Evolutionary conservation across 768 basidiomycete genomes (phyloP).

Genomic region (Lentinus brumalis): DNA sequence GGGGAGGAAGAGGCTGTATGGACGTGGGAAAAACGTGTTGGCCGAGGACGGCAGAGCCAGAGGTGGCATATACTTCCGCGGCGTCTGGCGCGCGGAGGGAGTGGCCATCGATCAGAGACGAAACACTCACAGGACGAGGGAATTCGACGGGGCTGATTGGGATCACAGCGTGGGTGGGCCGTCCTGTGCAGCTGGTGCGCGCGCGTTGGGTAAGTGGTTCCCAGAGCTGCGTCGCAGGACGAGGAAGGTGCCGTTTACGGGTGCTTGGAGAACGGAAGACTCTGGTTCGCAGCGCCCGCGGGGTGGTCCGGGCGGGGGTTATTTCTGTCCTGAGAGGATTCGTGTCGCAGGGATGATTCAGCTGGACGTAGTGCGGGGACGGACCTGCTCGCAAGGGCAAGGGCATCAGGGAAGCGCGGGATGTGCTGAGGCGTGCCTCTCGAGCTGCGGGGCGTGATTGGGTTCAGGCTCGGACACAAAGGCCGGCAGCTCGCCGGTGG

Average conservation of each 20-base stretch:
- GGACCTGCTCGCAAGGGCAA: background rate
- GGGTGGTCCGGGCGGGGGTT: background rate
- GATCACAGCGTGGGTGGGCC: conserved; percentile 7
- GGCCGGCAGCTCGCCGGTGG: background rate
- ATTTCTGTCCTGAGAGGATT: background rate
- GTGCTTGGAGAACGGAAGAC: background rate
- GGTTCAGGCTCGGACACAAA: conserved; percentile 7
- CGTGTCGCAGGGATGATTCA: background rate
- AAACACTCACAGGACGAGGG: conserved; percentile 1
- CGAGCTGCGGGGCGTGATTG: conserved; percentile 14
- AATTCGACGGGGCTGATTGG: conserved; percentile 10
- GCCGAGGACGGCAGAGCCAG: background rate
- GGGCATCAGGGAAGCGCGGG: conserved; percentile 1
- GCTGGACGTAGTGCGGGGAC: conserved; percentile 4
- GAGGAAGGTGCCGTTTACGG: background rate
- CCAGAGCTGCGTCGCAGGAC: background rate
- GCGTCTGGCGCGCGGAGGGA: background rate
- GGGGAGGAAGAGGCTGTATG: background rate
- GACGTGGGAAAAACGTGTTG: background rate
- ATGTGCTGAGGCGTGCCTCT: conserved; percentile 6
- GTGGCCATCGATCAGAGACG: conserved; percentile 9
- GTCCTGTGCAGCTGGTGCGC: conserved; percentile 1
- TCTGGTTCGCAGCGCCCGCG: background rate
- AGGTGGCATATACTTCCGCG: background rate
- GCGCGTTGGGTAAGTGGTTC: background rate